Evolutionary conservation across 2,329 filamentous ascomycete species (phyloP).

Genomic region (Fusarium fracticaudum): DNA sequence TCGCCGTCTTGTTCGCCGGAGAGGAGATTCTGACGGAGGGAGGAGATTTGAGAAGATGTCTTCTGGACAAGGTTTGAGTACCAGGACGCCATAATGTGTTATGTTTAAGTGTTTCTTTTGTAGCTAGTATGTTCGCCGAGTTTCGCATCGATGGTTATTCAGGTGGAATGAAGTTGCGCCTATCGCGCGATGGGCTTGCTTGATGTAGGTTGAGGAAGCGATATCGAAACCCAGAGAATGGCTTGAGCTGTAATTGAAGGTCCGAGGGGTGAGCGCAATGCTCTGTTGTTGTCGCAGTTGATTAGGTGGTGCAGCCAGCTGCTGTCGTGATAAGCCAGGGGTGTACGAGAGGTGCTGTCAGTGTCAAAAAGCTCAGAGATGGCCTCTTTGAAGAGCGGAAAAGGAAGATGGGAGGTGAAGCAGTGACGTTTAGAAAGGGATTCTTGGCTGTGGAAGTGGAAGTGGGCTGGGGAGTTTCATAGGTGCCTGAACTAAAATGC

Average conservation of each 20-base stretch:
- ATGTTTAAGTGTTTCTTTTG: background rate
- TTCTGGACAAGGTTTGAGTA: constrained; percentile 78
- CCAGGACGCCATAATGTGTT: constrained; percentile 74
- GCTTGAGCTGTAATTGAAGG: background rate
- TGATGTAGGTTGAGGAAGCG: background rate
- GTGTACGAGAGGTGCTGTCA: background rate
- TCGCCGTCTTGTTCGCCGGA: constrained; percentile 73
- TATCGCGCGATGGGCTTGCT: constrained; percentile 6
- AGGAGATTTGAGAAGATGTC: constrained; percentile 71
- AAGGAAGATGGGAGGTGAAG: constrained; percentile 19
- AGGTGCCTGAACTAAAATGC: constrained; percentile 41
- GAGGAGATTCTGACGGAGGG: constrained; percentile 75
- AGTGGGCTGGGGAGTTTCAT: constrained; percentile 36
- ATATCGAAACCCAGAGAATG: background rate
- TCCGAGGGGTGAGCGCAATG: background rate
- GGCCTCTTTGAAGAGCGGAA: constrained; percentile 23
- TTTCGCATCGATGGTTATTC: constrained; percentile 5
- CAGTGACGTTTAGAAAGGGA: constrained; percentile 41
- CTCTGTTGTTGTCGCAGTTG: background rate
- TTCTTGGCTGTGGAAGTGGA: constrained; percentile 18
- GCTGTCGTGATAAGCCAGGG: background rate
- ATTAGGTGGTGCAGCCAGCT: constrained; percentile 27
- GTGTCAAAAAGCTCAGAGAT: constrained; percentile 5
- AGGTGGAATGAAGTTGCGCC: background rate
- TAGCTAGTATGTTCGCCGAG: background rate